A percentile compares a stretch with the other conserved stretches of the same genome.
Evolutionary conservation across 371 early-diverging fungal genomes (phyloP).

Genomic region (Mortierella sp.): DNA sequence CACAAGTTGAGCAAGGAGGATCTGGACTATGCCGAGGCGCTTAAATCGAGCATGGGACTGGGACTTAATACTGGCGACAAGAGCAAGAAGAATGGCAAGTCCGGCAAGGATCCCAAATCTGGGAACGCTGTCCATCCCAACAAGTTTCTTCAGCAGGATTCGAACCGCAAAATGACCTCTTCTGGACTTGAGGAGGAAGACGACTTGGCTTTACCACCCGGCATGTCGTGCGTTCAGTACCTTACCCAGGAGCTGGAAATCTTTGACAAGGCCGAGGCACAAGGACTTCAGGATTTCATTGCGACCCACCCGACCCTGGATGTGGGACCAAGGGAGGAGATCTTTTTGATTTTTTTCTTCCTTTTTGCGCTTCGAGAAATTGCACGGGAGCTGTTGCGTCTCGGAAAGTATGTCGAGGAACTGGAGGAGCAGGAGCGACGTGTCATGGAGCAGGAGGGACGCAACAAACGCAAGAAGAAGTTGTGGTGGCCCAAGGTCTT

Average conservation of each 20-base stretch:
- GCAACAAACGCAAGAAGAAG: slow-evolving; percentile 57
- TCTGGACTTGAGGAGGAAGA: slow-evolving; percentile 47
- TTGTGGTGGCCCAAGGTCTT: slow-evolving; percentile 69
- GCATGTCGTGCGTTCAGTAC: slow-evolving; percentile 62
- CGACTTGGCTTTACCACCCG: slow-evolving; percentile 60
- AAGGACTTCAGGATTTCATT: slow-evolving; percentile 48
- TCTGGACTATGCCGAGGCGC: slow-evolving; percentile 43
- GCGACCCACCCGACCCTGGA: slow-evolving; percentile 59
- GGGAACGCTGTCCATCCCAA: slow-evolving; percentile 31
- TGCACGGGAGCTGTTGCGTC: slow-evolving; percentile 66
- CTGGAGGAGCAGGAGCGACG: slow-evolving; percentile 44
- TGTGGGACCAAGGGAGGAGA: slow-evolving; percentile 69
- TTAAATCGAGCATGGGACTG: slow-evolving; percentile 32
- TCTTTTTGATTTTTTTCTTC: slow-evolving; percentile 76
- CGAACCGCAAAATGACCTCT: slow-evolving; percentile 9
- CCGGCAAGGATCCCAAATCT: not conserved
- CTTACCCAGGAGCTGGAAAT: slow-evolving; percentile 63
- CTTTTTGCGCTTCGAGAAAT: slow-evolving; percentile 72
- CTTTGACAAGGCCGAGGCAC: slow-evolving; percentile 51
- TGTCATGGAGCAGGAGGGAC: slow-evolving; percentile 29
- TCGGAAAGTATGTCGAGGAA: slow-evolving; percentile 61
- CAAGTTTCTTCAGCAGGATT: slow-evolving; percentile 29
- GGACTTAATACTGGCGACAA: not conserved
- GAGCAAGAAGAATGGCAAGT: slow-evolving; percentile 19
- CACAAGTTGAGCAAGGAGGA: slow-evolving; percentile 35